Evolutionary conservation across 495 filamentous ascomycete genomes (phyloP), one percentile per base, ranked within the genome.

Genomic region (Pseudoneurospora amorphoporcata): DNA sequence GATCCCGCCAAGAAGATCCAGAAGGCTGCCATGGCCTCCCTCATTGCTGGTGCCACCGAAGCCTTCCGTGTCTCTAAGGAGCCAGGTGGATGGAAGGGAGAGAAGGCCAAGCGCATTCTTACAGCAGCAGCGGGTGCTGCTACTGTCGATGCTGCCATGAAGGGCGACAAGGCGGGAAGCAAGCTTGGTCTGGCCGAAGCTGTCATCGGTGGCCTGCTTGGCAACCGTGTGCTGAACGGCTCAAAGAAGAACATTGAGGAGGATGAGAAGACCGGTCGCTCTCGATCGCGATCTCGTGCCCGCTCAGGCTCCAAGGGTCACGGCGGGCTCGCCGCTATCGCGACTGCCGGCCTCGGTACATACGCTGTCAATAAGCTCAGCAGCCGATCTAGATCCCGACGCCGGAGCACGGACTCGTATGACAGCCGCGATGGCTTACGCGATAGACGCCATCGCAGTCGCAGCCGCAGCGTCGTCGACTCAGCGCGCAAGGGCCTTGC

Each of bases 41-140:
- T 97, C 45, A 86, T 94, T 43, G 93, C 94, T 70, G 94, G 93
- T 73, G 94, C 93, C 10, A 88, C 92, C 32, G 93, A 97, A 83
- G 94, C 94, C 38, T 96, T 96, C 86, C 89, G 92, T 42, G 86
- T 90, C 43, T 92, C 93, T 78, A 96, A 95, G 75, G 90, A 93
- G 68, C 91, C 92, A 1, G 94, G 94, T 68, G 87, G 88, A 23
- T 96, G 92, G 92, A 90, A 87, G 41, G 94, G 94, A 65, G 89
- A 90, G 39, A 97, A 97, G 81, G 92, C 92, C 72, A 93, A 92
- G 81, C 91, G 94, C 43, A 88, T 97, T 73, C 86, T 96, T 23
- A 97, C 94, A 35, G 94, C 94, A 23, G 94, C 94, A 19, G 86
- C 95, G 39, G 88, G 91, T 76, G 93, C 94, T 61, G 94, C 91